Conservation (phyloP, 805 yeast species). For the Candida fluviatilis region DNA sequence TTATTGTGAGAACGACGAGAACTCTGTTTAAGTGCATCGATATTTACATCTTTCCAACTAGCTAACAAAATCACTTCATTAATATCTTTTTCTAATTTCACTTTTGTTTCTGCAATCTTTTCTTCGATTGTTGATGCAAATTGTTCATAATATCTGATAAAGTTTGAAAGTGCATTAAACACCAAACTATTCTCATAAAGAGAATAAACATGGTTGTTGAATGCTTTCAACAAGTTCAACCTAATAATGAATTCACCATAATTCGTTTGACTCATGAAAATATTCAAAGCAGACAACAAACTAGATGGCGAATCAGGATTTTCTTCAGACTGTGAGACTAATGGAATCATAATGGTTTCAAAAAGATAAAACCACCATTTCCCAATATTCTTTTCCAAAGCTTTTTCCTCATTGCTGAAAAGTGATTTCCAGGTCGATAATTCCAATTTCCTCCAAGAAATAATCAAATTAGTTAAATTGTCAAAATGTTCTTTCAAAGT, state of each 20-base stretch:
- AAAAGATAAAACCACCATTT: slow-evolving; percentile 92
- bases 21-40: slow-evolving; percentile 90
- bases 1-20: slow-evolving; percentile 84
- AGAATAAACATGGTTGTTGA: slow-evolving; percentile 48
- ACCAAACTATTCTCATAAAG: slow-evolving; percentile 22
- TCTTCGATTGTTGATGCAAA: slow-evolving; percentile 50
- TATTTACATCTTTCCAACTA: slow-evolving; percentile 95
- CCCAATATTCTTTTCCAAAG: slow-evolving; percentile 49
- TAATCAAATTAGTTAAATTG: slow-evolving; percentile 62
- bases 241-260: slow-evolving; percentile 70
- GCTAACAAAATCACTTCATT: slow-evolving; percentile 84
- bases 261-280: slow-evolving; percentile 71
- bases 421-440: slow-evolving; percentile 79
- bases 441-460: slow-evolving; percentile 89
- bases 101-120: slow-evolving; percentile 42
- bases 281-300: slow-evolving; percentile 55
- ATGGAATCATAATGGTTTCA: slow-evolving; percentile 66
- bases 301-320: slow-evolving; percentile 8
- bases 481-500: slow-evolving; percentile 55
- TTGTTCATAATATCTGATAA: slow-evolving; percentile 62
- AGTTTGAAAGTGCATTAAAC: slow-evolving; percentile 48
- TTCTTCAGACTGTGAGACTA: slow-evolving; percentile 31
- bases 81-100: slow-evolving; percentile 68
- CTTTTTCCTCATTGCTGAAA: slow-evolving; percentile 58
- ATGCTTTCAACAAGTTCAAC: slow-evolving; percentile 58